These are phyloP conservation scores for Leccinum angustisporum DNA, from an alignment of 1,284 basidiomycete genomes.

Conservation along the genomic window DNA sequence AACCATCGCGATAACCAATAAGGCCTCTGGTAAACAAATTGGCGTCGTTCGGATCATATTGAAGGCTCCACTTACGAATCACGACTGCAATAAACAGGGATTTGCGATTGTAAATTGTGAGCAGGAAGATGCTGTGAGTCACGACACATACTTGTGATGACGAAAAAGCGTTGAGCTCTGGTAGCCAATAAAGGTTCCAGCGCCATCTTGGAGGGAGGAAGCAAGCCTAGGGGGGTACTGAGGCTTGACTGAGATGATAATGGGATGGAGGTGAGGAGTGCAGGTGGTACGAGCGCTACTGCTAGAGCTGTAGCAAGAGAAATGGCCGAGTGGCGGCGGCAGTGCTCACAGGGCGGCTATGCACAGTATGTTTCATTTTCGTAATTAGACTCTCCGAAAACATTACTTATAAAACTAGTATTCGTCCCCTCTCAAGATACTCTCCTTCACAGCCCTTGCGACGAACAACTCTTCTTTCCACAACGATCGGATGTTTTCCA, in stretches of 20 bases:
- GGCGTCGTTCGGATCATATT: constrained; percentile 3
- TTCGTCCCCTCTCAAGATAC: constrained; percentile 40
- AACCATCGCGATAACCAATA: constrained; percentile 55
- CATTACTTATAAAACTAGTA: not conserved
- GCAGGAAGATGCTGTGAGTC: constrained; percentile 1
- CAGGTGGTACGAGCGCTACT: not conserved
- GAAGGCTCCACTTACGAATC: constrained; percentile 40
- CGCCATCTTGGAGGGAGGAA: constrained; percentile 47
- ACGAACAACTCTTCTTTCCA: constrained; percentile 56
- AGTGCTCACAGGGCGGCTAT: constrained; percentile 6
- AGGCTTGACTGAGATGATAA: constrained; percentile 13
- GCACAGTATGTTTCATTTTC: not conserved
- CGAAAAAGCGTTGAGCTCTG: constrained; percentile 63
- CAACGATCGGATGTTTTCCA: constrained; percentile 35
- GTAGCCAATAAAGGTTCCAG: constrained; percentile 65
- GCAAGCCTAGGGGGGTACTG: constrained; percentile 11
- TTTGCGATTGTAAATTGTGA: constrained; percentile 16
- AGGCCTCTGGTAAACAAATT: constrained; percentile 41
- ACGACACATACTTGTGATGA: constrained; percentile 54
- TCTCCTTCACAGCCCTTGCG: constrained; percentile 46
- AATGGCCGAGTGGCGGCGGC: constrained; percentile 20
- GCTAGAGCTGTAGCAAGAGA: not conserved
- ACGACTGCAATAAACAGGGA: constrained; percentile 36
- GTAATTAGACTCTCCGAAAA: not conserved
- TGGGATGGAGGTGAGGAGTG: not conserved